Base-by-base conservation (phyloP, 257 asterid genomes). In the Nicotiana tomentosiformis region DNA sequence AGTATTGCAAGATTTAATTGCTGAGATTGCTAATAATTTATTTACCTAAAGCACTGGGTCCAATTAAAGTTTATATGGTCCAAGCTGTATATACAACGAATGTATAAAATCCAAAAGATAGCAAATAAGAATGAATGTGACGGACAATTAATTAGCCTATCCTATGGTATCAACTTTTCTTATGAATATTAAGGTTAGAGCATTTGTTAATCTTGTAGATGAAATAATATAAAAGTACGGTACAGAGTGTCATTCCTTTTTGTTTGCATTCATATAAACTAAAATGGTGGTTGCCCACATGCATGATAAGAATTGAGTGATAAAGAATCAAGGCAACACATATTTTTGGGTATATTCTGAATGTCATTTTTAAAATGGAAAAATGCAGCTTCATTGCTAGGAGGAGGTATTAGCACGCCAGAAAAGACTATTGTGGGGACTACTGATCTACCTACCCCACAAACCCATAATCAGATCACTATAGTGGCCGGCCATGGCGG, bases 401-500 rank as follows among this genome's bases (percentile, higher is more conserved):
- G 89, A 49, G 96, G 89, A 78, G 87, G 84, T 56, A 43, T 43
- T 43, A 76, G 89, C 95, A 86, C 86, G 92, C 97, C 91, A 64
- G 99, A 95, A 89, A 95, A 92, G 92, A 83, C 87, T 57, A 57
- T 3, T 17, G 58, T 82, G 87, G 96, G 92, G 82, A 20, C 95
- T 46, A 23, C 12, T 46, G 92, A 93, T 70, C 91, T 88, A 69
- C 20, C 89, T 66, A 23, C 10, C 26, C 85, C 88, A n/a, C 94
- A 89, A 77, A 84, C 76, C 82, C 97, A 91, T 77, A 94, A 95
- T 89, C 94, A 95, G 61, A 93, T 94, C 81, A 91, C 98, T 69
- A 91, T 94, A 86, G 82, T 88, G 77, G 85, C 85, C 26, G 84
- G 90, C 69, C 77, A 60, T 87, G 37, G 69, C 5, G 80, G 84